Evolutionary conservation across 352 stramenopile species (phyloP).

Genomic region (Pythium oligandrum): DNA sequence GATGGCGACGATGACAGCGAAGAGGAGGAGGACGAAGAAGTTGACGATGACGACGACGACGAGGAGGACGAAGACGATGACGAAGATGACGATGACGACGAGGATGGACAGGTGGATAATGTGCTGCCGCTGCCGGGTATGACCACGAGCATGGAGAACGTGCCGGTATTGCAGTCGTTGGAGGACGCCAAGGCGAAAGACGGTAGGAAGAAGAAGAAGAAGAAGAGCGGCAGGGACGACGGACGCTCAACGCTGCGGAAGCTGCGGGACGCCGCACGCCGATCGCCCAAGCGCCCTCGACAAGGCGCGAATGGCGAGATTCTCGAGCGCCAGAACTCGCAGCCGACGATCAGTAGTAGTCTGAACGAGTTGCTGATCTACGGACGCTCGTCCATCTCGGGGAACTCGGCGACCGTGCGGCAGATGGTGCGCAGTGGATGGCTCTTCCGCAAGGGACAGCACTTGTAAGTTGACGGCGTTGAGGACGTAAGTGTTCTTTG

Average conservation of each 20-base stretch:
- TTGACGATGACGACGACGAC: slow-evolving; percentile 21
- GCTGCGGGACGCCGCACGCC: slow-evolving; percentile 14
- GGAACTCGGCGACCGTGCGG: slow-evolving; percentile 26
- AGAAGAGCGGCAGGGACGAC: slow-evolving; percentile 26
- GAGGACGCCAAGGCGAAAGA: slow-evolving; percentile 33
- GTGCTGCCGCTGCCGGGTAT: slow-evolving; percentile 22
- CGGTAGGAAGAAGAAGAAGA: slow-evolving; percentile 10
- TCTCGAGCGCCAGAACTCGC: slow-evolving; percentile 8
- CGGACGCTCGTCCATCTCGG: slow-evolving; percentile 23
- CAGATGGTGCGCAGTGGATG: slow-evolving; percentile 28
- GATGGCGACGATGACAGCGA: slow-evolving; percentile 28
- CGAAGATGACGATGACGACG: slow-evolving; percentile 15
- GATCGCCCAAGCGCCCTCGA: slow-evolving; percentile 8
- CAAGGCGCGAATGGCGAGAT: neutral
- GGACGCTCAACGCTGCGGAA: slow-evolving; percentile 16
- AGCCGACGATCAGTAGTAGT: neutral
- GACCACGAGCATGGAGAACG: slow-evolving; percentile 48
- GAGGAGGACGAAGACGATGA: slow-evolving; percentile 22
- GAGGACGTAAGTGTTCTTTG: too few relatives aligned
- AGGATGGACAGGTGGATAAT: slow-evolving; percentile 25
- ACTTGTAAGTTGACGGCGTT: slow-evolving; percentile 11
- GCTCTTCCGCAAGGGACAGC: slow-evolving; percentile 26
- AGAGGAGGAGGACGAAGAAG: slow-evolving; percentile 20
- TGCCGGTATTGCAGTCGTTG: slow-evolving; percentile 61
- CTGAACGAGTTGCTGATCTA: neutral